Conservation (phyloP, 2,329 filamentous ascomycete genomes). For the Trichoderma arundinaceum region DNA sequence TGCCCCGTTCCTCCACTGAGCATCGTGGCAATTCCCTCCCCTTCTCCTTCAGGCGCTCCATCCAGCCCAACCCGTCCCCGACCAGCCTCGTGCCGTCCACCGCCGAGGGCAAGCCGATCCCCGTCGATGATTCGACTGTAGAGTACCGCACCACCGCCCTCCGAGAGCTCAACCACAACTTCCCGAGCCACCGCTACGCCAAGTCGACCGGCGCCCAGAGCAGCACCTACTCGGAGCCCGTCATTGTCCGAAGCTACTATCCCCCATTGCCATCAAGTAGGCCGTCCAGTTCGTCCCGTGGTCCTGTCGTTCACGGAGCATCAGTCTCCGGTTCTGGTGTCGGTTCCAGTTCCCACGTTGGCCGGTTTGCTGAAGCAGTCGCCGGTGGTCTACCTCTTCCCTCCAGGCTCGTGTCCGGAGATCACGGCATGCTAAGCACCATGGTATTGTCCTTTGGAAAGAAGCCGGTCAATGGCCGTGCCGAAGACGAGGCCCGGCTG, state of each 20-base stretch:
- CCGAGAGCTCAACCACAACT: slow-evolving; percentile 63
- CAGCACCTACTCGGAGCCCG: slow-evolving; percentile 68
- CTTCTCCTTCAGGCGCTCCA: slow-evolving; percentile 55
- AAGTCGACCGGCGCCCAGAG: slow-evolving; percentile 62
- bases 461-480: slow-evolving; percentile 40
- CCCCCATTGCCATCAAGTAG: slow-evolving; percentile 48
- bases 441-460: slow-evolving; percentile 53
- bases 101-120: slow-evolving; percentile 62
- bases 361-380: slow-evolving; percentile 41
- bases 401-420: slow-evolving; percentile 41
- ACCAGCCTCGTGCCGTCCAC: slow-evolving; percentile 60
- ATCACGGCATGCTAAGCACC: slow-evolving; percentile 49
- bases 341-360: slow-evolving; percentile 36
- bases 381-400: slow-evolving; percentile 45
- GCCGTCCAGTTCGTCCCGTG: slow-evolving; percentile 41
- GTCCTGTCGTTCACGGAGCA: slow-evolving; percentile 41
- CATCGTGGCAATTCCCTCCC: slow-evolving; percentile 49
- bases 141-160: slow-evolving; percentile 64
- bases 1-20: slow-evolving; percentile 37
- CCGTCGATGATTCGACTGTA: slow-evolving; percentile 61
- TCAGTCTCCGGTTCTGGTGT: slow-evolving; percentile 35
- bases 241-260: slow-evolving; percentile 68
- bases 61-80: slow-evolving; percentile 57
- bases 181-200: slow-evolving; percentile 62
- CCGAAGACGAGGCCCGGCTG: slow-evolving; percentile 52